Evolutionary conservation across 2,329 filamentous ascomycete species (phyloP).

Genomic region (Stagonosporopsis rhizophila): DNA sequence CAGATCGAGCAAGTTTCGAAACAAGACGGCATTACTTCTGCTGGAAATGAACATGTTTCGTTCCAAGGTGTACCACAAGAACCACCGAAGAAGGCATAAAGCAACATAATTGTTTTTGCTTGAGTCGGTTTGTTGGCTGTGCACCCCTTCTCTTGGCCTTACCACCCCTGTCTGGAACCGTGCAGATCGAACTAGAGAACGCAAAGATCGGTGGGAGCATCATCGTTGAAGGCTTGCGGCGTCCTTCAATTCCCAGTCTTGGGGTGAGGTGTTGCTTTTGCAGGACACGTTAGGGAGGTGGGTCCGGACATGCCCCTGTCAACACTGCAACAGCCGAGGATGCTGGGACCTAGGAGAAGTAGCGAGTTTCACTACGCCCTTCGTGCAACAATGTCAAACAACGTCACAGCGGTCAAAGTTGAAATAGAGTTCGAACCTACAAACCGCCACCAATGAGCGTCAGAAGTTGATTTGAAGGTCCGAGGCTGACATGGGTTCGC

Average conservation of each 20-base stretch:
- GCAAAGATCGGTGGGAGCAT: neutral
- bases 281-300: conserved; percentile 3
- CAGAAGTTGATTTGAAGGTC: neutral
- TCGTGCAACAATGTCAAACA: conserved; percentile 16
- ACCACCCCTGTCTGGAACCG: conserved; percentile 1
- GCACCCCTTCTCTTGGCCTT: neutral
- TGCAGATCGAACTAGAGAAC: conserved; percentile 7
- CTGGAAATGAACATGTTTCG: conserved; percentile 11
- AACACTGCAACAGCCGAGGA: conserved; percentile 12
- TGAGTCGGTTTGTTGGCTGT: neutral
- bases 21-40: conserved; percentile 17
- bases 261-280: conserved; percentile 4
- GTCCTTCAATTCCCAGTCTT: conserved; percentile 13
- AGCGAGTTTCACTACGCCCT: conserved; percentile 13
- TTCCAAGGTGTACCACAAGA: neutral
- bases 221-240: neutral
- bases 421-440: neutral
- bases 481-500: conserved; percentile 9
- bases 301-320: conserved; percentile 3
- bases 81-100: neutral
- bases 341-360: conserved; percentile 4
- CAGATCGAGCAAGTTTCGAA: conserved; percentile 18
- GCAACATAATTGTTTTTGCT: conserved; percentile 1
- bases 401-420: conserved; percentile 7
- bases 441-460: neutral